phyloP scores from a whole-genome alignment of 2,329 filamentous ascomycete species.

The Chrysoporthe deuterocubensis region DNA sequence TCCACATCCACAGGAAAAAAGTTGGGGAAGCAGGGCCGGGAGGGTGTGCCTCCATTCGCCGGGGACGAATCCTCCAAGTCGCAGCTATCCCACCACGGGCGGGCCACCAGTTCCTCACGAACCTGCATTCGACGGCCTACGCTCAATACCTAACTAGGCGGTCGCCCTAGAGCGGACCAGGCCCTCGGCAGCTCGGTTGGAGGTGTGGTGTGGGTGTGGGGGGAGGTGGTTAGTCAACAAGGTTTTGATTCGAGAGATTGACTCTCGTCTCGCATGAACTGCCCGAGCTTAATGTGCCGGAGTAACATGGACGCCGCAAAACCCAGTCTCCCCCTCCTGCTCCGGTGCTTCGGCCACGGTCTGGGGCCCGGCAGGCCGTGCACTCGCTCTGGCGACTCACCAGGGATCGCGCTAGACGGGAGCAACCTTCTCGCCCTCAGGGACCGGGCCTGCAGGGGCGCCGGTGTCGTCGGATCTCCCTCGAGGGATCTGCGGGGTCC shows the following conservation, averaged over 20 bases:
- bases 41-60: slow-evolving; percentile 1
- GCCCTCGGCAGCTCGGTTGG: slow-evolving; percentile 1
- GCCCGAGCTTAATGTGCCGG: background rate
- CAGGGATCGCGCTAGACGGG: slow-evolving; percentile 14
- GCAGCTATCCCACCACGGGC: background rate
- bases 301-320: background rate
- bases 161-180: slow-evolving; percentile 2
- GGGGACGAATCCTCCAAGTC: background rate
- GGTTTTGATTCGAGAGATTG: background rate
- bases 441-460: slow-evolving; percentile 11
- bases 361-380: background rate
- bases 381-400: background rate
- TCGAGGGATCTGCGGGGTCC: slow-evolving; percentile 3
- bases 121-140: background rate
- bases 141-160: too few species aligned
- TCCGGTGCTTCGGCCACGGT: background rate
- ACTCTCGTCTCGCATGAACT: slow-evolving; percentile 6
- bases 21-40: background rate
- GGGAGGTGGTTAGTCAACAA: background rate
- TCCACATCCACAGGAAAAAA: background rate
- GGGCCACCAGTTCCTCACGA: background rate
- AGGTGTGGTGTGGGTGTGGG: background rate
- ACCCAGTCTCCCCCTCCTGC: background rate
- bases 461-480: background rate
- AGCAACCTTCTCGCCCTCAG: slow-evolving; percentile 18